phyloP scores from a whole-genome alignment of 768 basidiomycete species.

The Tulasnella sp. region DNA sequence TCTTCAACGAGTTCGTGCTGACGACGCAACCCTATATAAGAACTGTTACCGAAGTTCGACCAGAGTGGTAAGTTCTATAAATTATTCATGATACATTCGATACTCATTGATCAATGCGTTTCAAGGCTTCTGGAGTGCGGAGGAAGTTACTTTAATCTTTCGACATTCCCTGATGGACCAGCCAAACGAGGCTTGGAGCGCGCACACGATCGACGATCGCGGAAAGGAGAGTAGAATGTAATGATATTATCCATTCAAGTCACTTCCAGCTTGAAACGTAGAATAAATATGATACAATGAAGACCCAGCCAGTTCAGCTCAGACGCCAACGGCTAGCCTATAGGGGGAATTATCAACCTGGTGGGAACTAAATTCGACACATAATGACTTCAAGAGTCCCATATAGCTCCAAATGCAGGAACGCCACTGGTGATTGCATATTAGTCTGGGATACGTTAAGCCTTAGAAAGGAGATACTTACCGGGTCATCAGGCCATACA shows the following conservation, averaged over 20 bases:
- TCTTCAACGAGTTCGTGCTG: background rate
- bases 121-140: slow-evolving; percentile 54
- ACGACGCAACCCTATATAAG: background rate
- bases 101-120: too few relatives aligned
- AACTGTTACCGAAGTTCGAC: background rate
- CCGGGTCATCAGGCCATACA: slow-evolving; percentile 13
- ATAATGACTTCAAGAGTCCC: slow-evolving; percentile 2
- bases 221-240: background rate
- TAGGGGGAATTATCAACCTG: background rate
- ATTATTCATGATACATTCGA: too few relatives aligned
- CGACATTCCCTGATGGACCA: slow-evolving; percentile 53
- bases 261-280: background rate
- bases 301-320: background rate
- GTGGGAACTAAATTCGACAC: background rate
- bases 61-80: too few relatives aligned
- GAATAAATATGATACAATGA: background rate
- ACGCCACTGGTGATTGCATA: slow-evolving; percentile 4
- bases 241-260: background rate
- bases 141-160: slow-evolving; percentile 54
- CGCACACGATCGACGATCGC: slow-evolving; percentile 18
- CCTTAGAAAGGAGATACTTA: background rate
- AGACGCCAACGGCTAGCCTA: background rate
- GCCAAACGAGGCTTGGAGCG: slow-evolving; percentile 52
- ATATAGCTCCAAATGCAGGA: slow-evolving; percentile 12
- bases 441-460: too few relatives aligned